Base-by-base conservation (phyloP, 371 early-diverging fungal genomes). In the Mortierella sp. region DNA sequence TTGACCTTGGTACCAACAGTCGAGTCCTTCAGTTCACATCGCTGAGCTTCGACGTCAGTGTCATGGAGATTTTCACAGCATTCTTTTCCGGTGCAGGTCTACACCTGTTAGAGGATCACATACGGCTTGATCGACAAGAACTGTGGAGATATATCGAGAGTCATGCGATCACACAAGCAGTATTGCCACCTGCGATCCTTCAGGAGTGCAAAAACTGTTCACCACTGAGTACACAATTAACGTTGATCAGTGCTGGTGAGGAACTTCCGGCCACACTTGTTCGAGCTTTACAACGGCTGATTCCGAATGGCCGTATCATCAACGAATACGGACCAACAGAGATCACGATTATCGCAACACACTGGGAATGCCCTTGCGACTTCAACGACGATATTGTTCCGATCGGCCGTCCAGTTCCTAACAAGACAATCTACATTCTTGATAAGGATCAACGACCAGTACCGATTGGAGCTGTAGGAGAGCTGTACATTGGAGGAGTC, bases 381-480 rank as follows among this genome's bases (percentile, higher is more conserved):
- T 14, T 10, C 26, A 24, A 2, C 9, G 6, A 5, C 2, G 3
- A 21, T 2, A 31, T 24, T 14, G 7, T 19, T 2, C 63, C 55
- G 2, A 54, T 62, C 21, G 63, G 63, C 27, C 28, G n/a, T 13
- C 42, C 43, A 23, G 5, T 60, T n/a, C 7, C 58, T 16, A 43
- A 65, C 27, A n/a, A 30, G 38, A 8, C 26, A 2, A 28, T 23
- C 19, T 57, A 58, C 38, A 18, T 65, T 34, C 34, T 65, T n/a
- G 58, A 65, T 21, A n/a, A 9, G 3, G 31, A 49, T 12, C 12
- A 31, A 3, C 1, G 23, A 2, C 62, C 59, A 0, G 73, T 70
- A 13, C 73, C 73, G 12, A 8, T 61, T 0, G 79, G 72, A 24
- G 64, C 53, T 1, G 43, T 70, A 2, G 80, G 80, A 24, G 80